Base-by-base conservation (phyloP, 2,329 filamentous ascomycete genomes). In the Capronia americana region DNA sequence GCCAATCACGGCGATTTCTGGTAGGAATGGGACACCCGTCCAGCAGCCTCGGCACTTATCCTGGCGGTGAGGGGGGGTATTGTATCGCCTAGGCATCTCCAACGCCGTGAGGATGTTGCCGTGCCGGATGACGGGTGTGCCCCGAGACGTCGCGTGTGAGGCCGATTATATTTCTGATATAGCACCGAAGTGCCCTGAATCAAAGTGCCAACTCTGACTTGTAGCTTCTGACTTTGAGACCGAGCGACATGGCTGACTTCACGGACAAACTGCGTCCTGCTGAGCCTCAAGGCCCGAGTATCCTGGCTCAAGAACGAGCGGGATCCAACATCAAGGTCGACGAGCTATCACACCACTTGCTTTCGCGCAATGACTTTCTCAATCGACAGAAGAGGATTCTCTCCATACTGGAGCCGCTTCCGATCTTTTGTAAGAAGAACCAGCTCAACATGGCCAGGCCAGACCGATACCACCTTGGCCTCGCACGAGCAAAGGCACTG, bases 401-500 rank as follows among this genome's bases (percentile, higher is more conserved):
- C 1, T 73, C 75, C 3, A 76, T 84, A 3, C 66, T 85, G 51
- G 76, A 80, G 60, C 76, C 76, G 23, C 82, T 85, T 53, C 79
- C 79, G n/a, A 74, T 85, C 8, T 82, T 85, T 73, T 77, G 75
- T 44, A 86, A 86, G 71, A 75, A 77, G 44, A 81, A 82, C 67
- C 83, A 84, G 69, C 75, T 81, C 67, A 85, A 86, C 65, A 73
- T 85, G 20, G 82, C 82, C 24, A 77, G 83, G 23, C 82, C 83
- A 3, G 82, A 85, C 61, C 76, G 83, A 20, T 86, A 84, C 71
- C 81, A 84, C 59, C 77, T 85, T 3, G 84, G 82, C 3, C 78
- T 86, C 20, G 83, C 83, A 11, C 75, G 83, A 64, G 83, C 82
- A 61, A 86, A 86, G 73, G 78, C 80, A 48, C 77, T 85, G 3